Evolutionary conservation across 352 stramenopile species (phyloP), one percentile per base, ranked within the genome.

Genomic region (Phytophthora kernoviae): DNA sequence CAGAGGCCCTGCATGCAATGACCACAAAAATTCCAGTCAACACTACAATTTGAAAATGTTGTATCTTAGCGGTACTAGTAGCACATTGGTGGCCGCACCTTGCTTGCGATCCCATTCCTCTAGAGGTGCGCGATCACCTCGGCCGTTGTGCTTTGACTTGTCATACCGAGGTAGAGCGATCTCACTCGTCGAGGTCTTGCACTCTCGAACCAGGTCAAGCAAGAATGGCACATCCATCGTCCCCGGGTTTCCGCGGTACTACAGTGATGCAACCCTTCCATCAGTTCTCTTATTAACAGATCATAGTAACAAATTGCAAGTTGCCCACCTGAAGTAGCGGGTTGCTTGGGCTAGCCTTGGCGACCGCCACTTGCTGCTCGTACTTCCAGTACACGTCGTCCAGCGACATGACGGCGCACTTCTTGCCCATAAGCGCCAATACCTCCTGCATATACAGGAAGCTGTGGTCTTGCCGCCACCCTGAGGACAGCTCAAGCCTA

Each of bases 381-480:
- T 76, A 73, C 34, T 74, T 86, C 58, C 83, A 78, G 58, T 96
- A 96, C 32, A 94, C 84, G 45, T 96, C 88, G 47, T 96, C 88
- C 24, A 94, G 56, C 18, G 88, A 96, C 45, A 96, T 62, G 22
- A 90, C 73, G 15, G 83, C 88, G 47, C 86, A 93, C 11, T 66
- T 72, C 46, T 79, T 87, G 15, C 86, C 86, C 24, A 66, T 66
- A 18, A 77, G 41, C 22, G 60, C 36, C 18, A 95, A 50, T 46
- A 85, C 72, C 45, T 89, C 65, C 57, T 91, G 70, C 22, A 96
- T 72, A 46, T 90, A 79, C 34, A 72, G n/a, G 73, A 84, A n/a
- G 79, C 69, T 17, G 88, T 96, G 8, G 88, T 96, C 60, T 95
- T 96, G 18, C 88, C 88, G 7, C 86, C 82, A 10, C 88, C 88